Evolutionary conservation across 352 stramenopile genomes (phyloP), one percentile per base, ranked within the genome.

Genomic region (Globisporangium spinosum): DNA sequence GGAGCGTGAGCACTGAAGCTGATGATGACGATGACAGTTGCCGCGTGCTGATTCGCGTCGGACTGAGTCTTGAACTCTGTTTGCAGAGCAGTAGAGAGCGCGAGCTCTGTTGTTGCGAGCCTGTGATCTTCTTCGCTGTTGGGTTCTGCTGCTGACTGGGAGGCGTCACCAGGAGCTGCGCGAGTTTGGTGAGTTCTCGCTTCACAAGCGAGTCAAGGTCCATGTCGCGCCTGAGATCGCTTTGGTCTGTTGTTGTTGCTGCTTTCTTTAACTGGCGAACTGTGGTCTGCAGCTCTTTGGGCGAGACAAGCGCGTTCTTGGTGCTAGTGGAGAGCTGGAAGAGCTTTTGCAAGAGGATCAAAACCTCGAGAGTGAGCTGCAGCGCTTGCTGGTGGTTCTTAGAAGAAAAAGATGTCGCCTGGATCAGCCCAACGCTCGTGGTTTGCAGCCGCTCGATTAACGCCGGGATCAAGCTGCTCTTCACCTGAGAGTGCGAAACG

Each of bases 201-300:
- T 29, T 45, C 13, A 69, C 64, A 22, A 69, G 64, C 29, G 27
- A 29, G 55, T 63, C 64, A n/a, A 69, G 23, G n/a, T 58, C 64
- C 0, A 12, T 64, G 55, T 69, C 63, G 38, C 38, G 5, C 12
- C 49, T 57, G 38, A 8, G 23, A 2, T 1, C 9, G 12, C 51
- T 13, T n/a, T 17, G 13, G 3, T 17, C 2, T 13, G 34, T 22
- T 55, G 27, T 7, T 35, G 35, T 17, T 51, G 27, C 12, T 15
- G 29, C 29, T 32, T 38, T 59, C 12, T 17, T 25, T 12, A 59
- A 20, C 32, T 59, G 51, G 9, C 1, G 58, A 25, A 64, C 22
- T 17, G 25, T 27, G 0, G 25, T 4, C 6, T 58, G 25, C 25
- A 58, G 23, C 23, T 27, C 20, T 17, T 58, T 38, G 7, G 58